phyloP scores from a whole-genome alignment of 306 rosid species.

The Aeschynomene evenia region DNA sequence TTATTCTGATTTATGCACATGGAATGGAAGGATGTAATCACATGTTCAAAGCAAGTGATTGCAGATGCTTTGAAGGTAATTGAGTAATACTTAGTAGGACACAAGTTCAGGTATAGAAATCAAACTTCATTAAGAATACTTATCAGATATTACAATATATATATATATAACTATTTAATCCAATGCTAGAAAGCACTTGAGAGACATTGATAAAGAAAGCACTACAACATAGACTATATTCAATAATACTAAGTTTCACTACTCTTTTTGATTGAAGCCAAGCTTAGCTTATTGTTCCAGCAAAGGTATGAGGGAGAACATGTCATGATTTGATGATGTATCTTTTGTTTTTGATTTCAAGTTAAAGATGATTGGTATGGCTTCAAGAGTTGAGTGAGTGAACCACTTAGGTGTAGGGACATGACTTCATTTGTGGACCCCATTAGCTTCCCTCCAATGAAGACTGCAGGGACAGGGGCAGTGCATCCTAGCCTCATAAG shows the following conservation, averaged over 20 bases:
- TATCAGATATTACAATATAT: slow-evolving; percentile 56
- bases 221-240: slow-evolving; percentile 41
- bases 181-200: slow-evolving; percentile 54
- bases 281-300: slow-evolving; percentile 59
- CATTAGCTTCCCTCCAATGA: slow-evolving; percentile 76
- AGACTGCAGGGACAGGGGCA: slow-evolving; percentile 81
- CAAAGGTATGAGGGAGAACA: slow-evolving; percentile 35
- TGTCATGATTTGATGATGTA: slow-evolving; percentile 5
- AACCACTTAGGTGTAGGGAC: slow-evolving; percentile 92
- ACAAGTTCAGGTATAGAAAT: slow-evolving; percentile 31
- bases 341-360: slow-evolving; percentile 4
- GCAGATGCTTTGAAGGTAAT: slow-evolving; percentile 16
- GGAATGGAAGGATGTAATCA: slow-evolving; percentile 12
- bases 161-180: too few relatives aligned
- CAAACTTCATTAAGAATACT: slow-evolving; percentile 61
- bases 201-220: slow-evolving; percentile 33
- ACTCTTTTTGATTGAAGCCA: slow-evolving; percentile 46
- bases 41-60: slow-evolving; percentile 19
- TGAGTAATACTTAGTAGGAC: not conserved
- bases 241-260: slow-evolving; percentile 45
- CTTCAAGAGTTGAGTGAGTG: slow-evolving; percentile 54
- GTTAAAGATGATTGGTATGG: slow-evolving; percentile 43
- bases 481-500: slow-evolving; percentile 63
- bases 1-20: not conserved
- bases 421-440: slow-evolving; percentile 97